Percentiles rank a stretch among this genome's conserved stretches.
phyloP scores from a whole-genome alignment of 306 rosid species.

The Cajanus cajan region DNA sequence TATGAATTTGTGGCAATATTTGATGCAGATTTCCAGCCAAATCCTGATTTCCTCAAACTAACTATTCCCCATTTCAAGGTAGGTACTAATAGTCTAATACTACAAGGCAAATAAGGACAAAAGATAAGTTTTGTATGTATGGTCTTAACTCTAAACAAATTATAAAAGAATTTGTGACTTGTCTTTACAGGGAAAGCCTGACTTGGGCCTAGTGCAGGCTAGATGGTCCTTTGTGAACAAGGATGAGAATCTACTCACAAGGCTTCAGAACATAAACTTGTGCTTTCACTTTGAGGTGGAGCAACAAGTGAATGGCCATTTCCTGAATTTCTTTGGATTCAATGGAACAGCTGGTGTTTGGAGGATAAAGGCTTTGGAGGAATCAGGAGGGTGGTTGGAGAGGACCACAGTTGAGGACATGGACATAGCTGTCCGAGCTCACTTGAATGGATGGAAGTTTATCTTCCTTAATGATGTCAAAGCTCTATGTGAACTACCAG shows the following conservation, averaged over 20 bases:
- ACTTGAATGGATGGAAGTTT: conserved; percentile 92
- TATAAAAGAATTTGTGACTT: background rate
- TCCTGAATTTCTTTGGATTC: conserved; percentile 94
- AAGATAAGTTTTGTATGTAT: background rate
- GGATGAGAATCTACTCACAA: conserved; percentile 89
- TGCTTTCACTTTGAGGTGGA: conserved; percentile 99
- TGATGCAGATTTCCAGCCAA: conserved; percentile 96
- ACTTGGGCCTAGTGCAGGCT: conserved; percentile 92
- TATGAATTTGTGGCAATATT: conserved; percentile 89
- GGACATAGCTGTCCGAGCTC: conserved; percentile 98
- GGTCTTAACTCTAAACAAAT: background rate
- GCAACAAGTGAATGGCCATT: conserved; percentile 93
- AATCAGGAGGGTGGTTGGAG: conserved; percentile 97
- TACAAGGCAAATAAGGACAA: background rate
- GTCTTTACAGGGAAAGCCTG: conserved; percentile 76
- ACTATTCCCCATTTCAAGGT: conserved; percentile 96
- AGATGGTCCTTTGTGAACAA: conserved; percentile 94
- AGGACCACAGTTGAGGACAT: conserved; percentile 98
- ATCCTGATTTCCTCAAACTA: conserved; percentile 83
- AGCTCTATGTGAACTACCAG: conserved; percentile 91
- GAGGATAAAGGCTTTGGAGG: conserved; percentile 92
- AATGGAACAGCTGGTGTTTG: conserved; percentile 98
- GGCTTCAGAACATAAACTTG: conserved; percentile 92
- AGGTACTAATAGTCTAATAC: conserved; percentile 22
- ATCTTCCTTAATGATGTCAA: conserved; percentile 91